Conservation (phyloP, 441 rosid genomes). For the Eruca vesicaria region DNA sequence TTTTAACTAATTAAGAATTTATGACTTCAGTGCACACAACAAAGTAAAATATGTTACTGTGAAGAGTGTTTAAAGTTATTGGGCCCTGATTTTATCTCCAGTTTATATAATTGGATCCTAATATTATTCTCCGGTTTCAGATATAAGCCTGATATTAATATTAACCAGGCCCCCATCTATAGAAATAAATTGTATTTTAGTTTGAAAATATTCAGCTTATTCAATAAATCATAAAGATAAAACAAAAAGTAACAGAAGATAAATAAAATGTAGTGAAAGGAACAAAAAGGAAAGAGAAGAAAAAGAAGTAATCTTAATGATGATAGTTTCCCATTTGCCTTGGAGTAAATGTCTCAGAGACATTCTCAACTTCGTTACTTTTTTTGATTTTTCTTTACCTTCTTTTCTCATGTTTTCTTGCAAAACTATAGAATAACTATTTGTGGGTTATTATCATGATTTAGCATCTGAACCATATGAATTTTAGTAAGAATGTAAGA, state of each 20-base stretch:
- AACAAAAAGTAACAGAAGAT: not conserved
- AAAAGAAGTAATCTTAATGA: conserved; percentile 9
- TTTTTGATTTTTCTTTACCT: not conserved
- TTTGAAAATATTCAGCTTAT: no score
- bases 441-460: not conserved
- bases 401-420: not conserved
- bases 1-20: no score
- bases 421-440: not conserved
- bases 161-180: not conserved
- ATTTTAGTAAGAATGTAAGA: not conserved
- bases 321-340: conserved; percentile 25
- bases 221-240: not conserved
- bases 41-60: not conserved
- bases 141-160: not conserved
- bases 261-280: not conserved
- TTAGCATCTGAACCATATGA: not conserved
- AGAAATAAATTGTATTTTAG: not conserved
- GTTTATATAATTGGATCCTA: not conserved
- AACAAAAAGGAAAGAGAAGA: conserved; percentile 10
- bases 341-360: conserved; percentile 9
- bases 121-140: not conserved
- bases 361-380: conserved; percentile 1
- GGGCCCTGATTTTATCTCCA: not conserved
- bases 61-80: not conserved
- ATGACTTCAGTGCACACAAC: no score